A percentile compares a stretch with the other conserved stretches of the same genome.
These are phyloP conservation scores for Dothideomycetes sp. DNA, from an alignment of 2,329 filamentous ascomycete genomes.

Conservation along the genomic window DNA sequence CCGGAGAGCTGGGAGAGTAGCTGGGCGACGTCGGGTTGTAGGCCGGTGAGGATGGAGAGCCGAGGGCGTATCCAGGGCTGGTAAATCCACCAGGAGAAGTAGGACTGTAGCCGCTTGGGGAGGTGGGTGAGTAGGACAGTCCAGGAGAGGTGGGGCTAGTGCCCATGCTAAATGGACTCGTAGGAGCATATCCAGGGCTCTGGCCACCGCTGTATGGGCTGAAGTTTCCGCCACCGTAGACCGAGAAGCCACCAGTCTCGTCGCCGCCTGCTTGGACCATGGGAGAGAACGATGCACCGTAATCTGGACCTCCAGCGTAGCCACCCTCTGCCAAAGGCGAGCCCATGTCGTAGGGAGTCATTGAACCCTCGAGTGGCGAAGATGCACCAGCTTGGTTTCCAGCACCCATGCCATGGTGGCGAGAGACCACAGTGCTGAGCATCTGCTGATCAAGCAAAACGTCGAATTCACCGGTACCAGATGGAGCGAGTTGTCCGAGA, in stretches of 20 bases:
- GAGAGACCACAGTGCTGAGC: slow-evolving; percentile 88
- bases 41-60: slow-evolving; percentile 41
- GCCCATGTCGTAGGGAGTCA: slow-evolving; percentile 79
- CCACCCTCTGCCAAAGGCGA: slow-evolving; percentile 52
- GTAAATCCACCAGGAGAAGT: slow-evolving; percentile 39
- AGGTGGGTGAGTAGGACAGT: slow-evolving; percentile 22
- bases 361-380: slow-evolving; percentile 58
- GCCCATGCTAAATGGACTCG: slow-evolving; percentile 61
- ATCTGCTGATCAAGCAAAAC: slow-evolving; percentile 88
- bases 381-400: slow-evolving; percentile 71
- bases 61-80: slow-evolving; percentile 43
- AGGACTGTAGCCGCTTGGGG: slow-evolving; percentile 18
- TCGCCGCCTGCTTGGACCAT: slow-evolving; percentile 57
- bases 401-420: slow-evolving; percentile 38
- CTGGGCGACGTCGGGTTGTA: slow-evolving; percentile 31
- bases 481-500: slow-evolving; percentile 90
- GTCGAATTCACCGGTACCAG: slow-evolving; percentile 94
- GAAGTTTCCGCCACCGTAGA: slow-evolving; percentile 55
- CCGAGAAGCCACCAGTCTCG: slow-evolving; percentile 46
- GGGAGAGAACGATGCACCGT: slow-evolving; percentile 58
- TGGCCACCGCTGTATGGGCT: slow-evolving; percentile 56
- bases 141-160: slow-evolving; percentile 49
- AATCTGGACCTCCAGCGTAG: slow-evolving; percentile 52
- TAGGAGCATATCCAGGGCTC: slow-evolving; percentile 57
- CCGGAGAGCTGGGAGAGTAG: slow-evolving; percentile 24